Evolutionary conservation across 345 rosid genomes (phyloP), one percentile per base, ranked within the genome.

Genomic region (Linum usitatissimum): DNA sequence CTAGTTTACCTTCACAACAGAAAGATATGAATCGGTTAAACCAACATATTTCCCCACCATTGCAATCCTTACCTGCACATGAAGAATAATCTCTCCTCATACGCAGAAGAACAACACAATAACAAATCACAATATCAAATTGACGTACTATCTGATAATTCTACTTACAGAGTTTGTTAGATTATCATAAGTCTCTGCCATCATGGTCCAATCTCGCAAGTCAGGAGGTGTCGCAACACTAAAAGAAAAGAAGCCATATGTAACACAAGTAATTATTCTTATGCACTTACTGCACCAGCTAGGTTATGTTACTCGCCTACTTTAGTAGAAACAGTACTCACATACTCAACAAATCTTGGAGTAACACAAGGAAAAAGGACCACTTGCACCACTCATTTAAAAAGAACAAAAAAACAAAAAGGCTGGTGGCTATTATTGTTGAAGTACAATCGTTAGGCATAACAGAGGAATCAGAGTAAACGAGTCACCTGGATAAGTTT

Each of bases 401-500:
- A 45, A 45, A 45, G 17, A 45, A 45, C 7, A 45, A 3, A 45
- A 45, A 15, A 45, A 12, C 15, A 7, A n/a, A 65, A 20, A 5
- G 40, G 65, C 42, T 49, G 54, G 63, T 53, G 23, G 30, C 13
- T 19, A n/a, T 38, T 6, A 13, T 3, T 6, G 31, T 45, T 55
- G 39, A 6, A 23, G 9, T 63, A 34, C 61, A 45, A 6, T 64
- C 21, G 9, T 31, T 17, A 67, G 34, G 40, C 34, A 56, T 30
- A 53, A 12, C n/a, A 61, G 10, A 28, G 6, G 28, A 63, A 62
- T 59, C 9, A 53, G 14, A 5, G n/a, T 20, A 53, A 59, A 49
- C 13, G 9, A 64, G 63, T 80, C 70, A 92, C 96, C 93, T 77
- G 64, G 77, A 64, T 66, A 89, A 73, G 73, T 81, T 74, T 53